Conservation (phyloP, 345 rosid genomes). For the Pistacia integerrima region DNA sequence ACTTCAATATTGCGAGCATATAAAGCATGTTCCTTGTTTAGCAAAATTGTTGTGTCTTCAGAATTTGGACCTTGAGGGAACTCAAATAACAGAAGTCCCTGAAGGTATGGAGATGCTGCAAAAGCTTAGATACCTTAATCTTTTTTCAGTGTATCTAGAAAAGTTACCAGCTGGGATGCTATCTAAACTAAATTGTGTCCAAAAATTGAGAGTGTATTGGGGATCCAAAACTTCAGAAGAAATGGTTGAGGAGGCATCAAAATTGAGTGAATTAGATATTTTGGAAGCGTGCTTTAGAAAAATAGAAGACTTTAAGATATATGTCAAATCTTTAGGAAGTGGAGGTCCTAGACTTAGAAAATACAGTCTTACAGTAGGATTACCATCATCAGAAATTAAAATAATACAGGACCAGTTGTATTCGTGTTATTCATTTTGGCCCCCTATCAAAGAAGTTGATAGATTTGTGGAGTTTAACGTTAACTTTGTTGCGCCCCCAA, state of each 20-base stretch:
- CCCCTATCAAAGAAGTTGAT: too few relatives aligned
- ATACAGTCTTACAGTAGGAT: too few relatives aligned
- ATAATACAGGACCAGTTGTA: too few relatives aligned
- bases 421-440: too few relatives aligned
- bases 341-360: too few relatives aligned
- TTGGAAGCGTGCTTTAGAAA: neutral
- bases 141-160: neutral
- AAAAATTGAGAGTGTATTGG: neutral
- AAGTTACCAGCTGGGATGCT: slow-evolving; percentile 20
- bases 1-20: neutral
- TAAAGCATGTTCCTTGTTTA: slow-evolving; percentile 7
- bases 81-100: neutral
- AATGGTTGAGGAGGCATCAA: slow-evolving; percentile 1
- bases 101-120: neutral
- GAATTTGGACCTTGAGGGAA: neutral
- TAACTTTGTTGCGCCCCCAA: neutral
- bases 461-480: neutral
- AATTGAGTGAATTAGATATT: slow-evolving; percentile 14
- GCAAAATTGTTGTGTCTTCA: neutral
- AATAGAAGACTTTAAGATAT: neutral
- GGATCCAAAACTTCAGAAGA: neutral
- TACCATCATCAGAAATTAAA: too few relatives aligned
- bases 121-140: slow-evolving; percentile 25
- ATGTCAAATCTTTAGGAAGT: neutral
- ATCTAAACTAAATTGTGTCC: neutral